phyloP scores from a whole-genome alignment of 805 yeast genomes.

The Ogataea methylovora region DNA sequence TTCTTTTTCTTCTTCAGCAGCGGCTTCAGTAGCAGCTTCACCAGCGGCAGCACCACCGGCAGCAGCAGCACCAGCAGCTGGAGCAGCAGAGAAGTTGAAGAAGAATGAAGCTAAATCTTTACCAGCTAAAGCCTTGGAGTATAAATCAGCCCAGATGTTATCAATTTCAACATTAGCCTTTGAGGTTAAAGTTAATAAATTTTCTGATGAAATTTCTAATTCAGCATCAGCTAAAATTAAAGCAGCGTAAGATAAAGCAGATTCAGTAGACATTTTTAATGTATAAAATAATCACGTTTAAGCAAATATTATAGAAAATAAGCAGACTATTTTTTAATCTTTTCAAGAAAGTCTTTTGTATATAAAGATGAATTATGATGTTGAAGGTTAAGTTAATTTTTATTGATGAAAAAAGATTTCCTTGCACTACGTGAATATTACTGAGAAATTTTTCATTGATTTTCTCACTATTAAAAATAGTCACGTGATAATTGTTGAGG shows the following conservation, averaged over 20 bases:
- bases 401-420: too few species aligned
- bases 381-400: too few species aligned
- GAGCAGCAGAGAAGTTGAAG: constrained; percentile 44
- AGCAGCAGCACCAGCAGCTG: constrained; percentile 44
- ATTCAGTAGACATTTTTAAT: constrained; percentile 66
- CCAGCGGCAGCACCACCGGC: constrained; percentile 39
- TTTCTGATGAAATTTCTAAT: constrained; percentile 82
- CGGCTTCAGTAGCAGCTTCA: constrained; percentile 45
- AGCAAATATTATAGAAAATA: constrained; percentile 26
- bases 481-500: too few species aligned
- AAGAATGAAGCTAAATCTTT: constrained; percentile 67
- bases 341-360: too few species aligned
- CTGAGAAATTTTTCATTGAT: too few species aligned
- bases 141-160: constrained; percentile 73
- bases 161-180: constrained; percentile 79
- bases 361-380: too few species aligned
- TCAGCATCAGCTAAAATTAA: constrained; percentile 96
- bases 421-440: too few species aligned
- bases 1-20: constrained; percentile 49
- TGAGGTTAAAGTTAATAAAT: constrained; percentile 61
- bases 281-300: constrained; percentile 36
- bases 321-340: constrained; percentile 36
- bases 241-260: constrained; percentile 96
- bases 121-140: constrained; percentile 77
- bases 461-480: too few species aligned